Base-by-base conservation (phyloP, 495 filamentous ascomycete genomes). In the Hypoxylon perforatum region DNA sequence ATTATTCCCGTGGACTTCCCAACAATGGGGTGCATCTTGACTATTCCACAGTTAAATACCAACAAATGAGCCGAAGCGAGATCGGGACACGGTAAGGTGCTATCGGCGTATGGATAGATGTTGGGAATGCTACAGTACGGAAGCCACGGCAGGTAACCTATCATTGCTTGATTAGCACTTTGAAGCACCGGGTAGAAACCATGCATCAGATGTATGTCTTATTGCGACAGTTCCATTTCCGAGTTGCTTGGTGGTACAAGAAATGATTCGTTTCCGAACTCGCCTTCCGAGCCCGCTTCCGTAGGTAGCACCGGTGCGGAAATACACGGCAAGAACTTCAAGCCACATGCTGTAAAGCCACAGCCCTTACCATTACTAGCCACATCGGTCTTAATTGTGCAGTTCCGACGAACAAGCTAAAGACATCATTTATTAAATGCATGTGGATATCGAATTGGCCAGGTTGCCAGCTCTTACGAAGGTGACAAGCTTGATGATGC, bases 371-470 rank as follows among this genome's bases (percentile, higher is more conserved):
- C 41, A 14, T 8, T 30, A 60, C 38, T 4, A 66, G 64, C 64
- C 64, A 62, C 64, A 44, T 67, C 64, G 58, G 64, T 35, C 7
- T 45, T 22, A 57, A 10, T 45, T 44, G 30, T 33, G 30, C 30
- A 33, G 14, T 47, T 23, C 63, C 57, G 63, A 57, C 46, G 11
- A 57, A 57, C 21, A 45, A 22, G 28, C 21, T 11, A 23, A 44
- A 54, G 57, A 44, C 63, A 65, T 65, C 56, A 60, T 50, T 25
- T 46, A 51, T 21, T 53, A 28, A 28, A 4, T 33, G 30, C 11
- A 33, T 1, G 30, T 10, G 18, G 18, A 22, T 49, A 49, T 64
- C 15, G 53, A 70, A 67, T 70, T 67, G 67, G 61, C 66, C 67
- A 70, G 52, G 46, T 70, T 70, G 63, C 57, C 46, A 45, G 65